Conservation (phyloP, 768 basidiomycete species). For the Naganishia vishniacii region DNA sequence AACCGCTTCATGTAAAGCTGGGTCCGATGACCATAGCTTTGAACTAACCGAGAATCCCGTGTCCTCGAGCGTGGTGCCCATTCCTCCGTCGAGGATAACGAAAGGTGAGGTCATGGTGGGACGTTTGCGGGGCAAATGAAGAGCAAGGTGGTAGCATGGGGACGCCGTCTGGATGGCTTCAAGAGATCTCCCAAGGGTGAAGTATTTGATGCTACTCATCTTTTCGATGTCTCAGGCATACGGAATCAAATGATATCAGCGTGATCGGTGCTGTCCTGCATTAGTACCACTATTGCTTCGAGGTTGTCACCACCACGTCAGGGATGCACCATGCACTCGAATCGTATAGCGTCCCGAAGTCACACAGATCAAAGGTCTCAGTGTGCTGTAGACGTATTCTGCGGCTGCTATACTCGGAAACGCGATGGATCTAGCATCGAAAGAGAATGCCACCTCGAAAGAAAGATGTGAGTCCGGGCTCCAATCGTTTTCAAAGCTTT, state of each 20-base stretch:
- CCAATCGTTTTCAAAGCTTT: not conserved
- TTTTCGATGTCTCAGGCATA: too few species aligned
- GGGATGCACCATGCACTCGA: too few species aligned
- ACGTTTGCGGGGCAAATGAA: too few species aligned
- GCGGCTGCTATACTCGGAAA: too few species aligned
- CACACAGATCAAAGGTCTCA: too few species aligned
- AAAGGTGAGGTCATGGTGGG: constrained; percentile 1
- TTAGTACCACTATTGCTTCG: not conserved
- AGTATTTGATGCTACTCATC: too few species aligned
- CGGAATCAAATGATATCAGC: constrained; percentile 15
- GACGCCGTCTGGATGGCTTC: too few species aligned
- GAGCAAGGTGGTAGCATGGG: too few species aligned
- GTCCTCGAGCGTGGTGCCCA: constrained; percentile 43
- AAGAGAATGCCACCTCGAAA: constrained; percentile 23
- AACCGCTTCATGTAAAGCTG: constrained; percentile 54
- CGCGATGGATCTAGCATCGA: constrained; percentile 19
- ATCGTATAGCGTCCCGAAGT: too few species aligned
- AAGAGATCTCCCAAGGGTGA: too few species aligned
- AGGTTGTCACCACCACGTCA: not conserved
- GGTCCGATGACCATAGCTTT: constrained; percentile 67
- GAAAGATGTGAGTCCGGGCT: constrained; percentile 16
- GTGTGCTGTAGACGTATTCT: too few species aligned
- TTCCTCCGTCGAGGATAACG: constrained; percentile 27
- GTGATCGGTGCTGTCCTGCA: not conserved
- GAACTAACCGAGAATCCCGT: constrained; percentile 40